A percentile compares a stretch with the other conserved stretches of the same genome.
These are phyloP conservation scores for Paramecium sexaurelia DNA, from an alignment of 73 alveolate species.

Conservation along the genomic window DNA sequence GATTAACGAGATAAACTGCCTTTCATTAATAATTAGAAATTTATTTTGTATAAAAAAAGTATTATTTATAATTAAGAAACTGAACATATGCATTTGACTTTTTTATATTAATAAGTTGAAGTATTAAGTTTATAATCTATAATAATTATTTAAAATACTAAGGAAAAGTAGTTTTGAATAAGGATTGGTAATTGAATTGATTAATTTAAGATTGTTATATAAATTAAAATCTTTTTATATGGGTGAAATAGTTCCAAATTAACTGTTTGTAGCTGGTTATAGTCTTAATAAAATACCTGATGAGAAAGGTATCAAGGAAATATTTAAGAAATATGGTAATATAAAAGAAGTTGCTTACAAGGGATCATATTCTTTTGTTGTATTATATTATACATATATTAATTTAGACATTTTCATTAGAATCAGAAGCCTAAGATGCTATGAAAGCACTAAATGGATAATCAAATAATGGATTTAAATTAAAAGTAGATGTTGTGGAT, in stretches of 20 bases:
- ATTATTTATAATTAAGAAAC: neutral
- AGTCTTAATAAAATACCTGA: neutral
- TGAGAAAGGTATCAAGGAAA: neutral
- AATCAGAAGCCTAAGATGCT: neutral
- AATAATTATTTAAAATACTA: neutral
- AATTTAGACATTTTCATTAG: neutral
- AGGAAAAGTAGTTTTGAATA: neutral
- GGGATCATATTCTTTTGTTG: constrained; percentile 1
- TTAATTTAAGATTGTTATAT: neutral
- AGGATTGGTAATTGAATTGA: neutral
- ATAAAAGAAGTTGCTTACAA: neutral
- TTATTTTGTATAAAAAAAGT: neutral
- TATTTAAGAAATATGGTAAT: neutral
- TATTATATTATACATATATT: neutral
- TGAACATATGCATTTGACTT: no score
- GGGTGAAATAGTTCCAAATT: neutral
- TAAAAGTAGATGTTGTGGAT: neutral
- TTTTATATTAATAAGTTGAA: no score
- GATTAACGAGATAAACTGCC: neutral
- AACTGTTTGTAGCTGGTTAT: constrained; percentile 5
- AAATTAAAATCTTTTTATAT: neutral
- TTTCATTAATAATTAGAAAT: neutral
- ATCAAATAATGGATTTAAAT: neutral
- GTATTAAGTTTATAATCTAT: neutral
- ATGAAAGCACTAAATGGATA: neutral